Base-by-base conservation (phyloP, 2,329 filamentous ascomycete genomes). In the Bimuria novae-zelandiae region DNA sequence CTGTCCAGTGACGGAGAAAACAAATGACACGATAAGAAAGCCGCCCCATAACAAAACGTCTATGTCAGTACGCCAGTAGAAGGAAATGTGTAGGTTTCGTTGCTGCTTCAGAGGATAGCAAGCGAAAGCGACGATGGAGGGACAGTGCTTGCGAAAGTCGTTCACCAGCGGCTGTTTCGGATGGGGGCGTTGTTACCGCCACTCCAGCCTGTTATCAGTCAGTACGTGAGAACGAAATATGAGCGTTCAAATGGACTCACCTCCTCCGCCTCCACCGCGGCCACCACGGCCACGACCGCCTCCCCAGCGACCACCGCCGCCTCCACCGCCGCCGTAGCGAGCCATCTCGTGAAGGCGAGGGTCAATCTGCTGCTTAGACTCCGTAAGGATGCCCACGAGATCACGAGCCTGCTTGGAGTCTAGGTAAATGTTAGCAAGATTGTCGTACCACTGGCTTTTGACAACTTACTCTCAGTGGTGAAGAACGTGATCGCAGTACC, bases 401-500 rank as follows among this genome's bases (percentile, higher is more conserved):
- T 99, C 94, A 84, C 94, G 93, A 79, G 94, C 93, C 86, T 82
- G 79, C 74, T 81, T 80, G 46, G 78, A 73, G 68, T 81, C 79
- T 80, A 7, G 11, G 46, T 52, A 17, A n/a, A 22, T 42, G 66
- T 78, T 62, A 78, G 73, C 52, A 37, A 25, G 36, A n/a, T n/a
- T 17, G 40, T 12, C 11, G 19, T n/a, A 6, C 25, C 17, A 2
- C 3, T 16, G 1, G 22, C 17, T 3, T 11, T 27, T 8, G 25
- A 7, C 5, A 11, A 89, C 92, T 81, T 84, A 97, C 93, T 97
- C 79, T 97, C 94, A 89, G 93, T 94, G 77, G 94, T 97, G 80
- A 99, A 99, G 71, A 99, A 86, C 63, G 94, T 97, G 74, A 97
- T 97, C 75, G 94, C 94, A 69, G 92, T 97, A 80, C 94, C 94